Evolutionary conservation across 148 eudicot species (phyloP).

Genomic region (Rhododendron vialii): DNA sequence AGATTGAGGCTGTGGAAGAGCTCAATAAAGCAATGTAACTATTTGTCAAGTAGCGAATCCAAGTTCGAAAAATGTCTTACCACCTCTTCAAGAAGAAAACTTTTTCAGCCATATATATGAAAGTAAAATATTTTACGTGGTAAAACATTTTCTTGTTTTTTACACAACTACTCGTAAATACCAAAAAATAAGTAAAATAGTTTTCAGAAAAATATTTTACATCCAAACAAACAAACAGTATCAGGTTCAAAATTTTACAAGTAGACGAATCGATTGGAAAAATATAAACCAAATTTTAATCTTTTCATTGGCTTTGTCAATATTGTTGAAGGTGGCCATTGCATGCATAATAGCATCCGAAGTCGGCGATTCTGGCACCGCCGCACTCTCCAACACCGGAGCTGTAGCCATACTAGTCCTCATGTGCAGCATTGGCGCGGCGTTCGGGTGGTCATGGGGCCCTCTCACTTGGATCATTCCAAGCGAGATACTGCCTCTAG

Average conservation of each 20-base stretch:
- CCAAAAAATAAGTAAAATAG: too few relatives aligned
- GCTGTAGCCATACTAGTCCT: constrained; percentile 20
- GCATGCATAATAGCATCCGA: constrained; percentile 22
- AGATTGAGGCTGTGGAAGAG: too few relatives aligned
- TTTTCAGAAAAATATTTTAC: too few relatives aligned
- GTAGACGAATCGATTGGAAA: neutral
- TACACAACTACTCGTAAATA: too few relatives aligned
- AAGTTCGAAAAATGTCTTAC: too few relatives aligned
- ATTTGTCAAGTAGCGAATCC: too few relatives aligned
- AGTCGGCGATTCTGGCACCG: constrained; percentile 7
- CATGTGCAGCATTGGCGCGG: constrained; percentile 30
- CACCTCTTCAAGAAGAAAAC: too few relatives aligned
- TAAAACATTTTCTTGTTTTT: too few relatives aligned
- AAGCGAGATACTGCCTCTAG: constrained; percentile 29
- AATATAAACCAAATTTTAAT: neutral
- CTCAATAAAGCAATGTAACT: too few relatives aligned
- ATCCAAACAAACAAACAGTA: too few relatives aligned
- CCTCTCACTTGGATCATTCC: constrained; percentile 43
- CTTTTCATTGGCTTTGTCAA: neutral
- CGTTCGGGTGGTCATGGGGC: constrained; percentile 56
- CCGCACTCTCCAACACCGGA: neutral
- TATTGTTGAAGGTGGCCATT: constrained; percentile 20
- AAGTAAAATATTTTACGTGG: too few relatives aligned
- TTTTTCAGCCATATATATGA: too few relatives aligned
- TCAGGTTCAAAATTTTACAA: neutral